Evolutionary conservation across 371 early-diverging fungal genomes (phyloP).

Genomic region (Circinella minor): DNA sequence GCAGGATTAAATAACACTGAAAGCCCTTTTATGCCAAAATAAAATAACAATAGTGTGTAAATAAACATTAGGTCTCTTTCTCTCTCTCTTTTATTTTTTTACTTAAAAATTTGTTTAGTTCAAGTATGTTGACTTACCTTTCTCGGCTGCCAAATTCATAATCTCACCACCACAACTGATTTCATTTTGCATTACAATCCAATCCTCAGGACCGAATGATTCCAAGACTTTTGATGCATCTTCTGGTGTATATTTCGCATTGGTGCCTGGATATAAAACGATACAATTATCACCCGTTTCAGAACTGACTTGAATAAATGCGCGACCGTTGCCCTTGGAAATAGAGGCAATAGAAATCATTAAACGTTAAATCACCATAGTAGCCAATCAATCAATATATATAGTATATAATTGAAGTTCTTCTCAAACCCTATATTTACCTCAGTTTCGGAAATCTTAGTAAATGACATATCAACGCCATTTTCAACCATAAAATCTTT

Average conservation of each 20-base stretch:
- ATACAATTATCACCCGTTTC: conserved; percentile 85
- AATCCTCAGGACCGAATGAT: conserved; percentile 59
- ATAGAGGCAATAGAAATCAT: no score
- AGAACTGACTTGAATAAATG: conserved; percentile 83
- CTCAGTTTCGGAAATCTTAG: conserved; percentile 35
- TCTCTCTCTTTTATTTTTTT: no score
- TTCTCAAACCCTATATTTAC: conserved; percentile 17
- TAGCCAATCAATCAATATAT: not conserved
- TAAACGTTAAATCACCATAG: no score
- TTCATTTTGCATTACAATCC: conserved; percentile 88
- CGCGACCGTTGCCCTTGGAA: conserved; percentile 76
- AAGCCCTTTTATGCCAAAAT: conserved; percentile 47
- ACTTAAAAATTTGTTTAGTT: not conserved
- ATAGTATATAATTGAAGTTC: no score
- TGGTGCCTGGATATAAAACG: conserved; percentile 84
- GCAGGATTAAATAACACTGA: conserved; percentile 87
- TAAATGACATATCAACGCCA: conserved; percentile 46
- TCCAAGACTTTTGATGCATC: conserved; percentile 42
- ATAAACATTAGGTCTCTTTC: no score
- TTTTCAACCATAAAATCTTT: conserved; percentile 36
- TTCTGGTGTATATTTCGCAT: conserved; percentile 56
- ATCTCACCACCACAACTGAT: conserved; percentile 75
- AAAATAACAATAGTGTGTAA: no score
- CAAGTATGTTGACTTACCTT: not conserved
- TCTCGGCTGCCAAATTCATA: conserved; percentile 58